Conservation (phyloP, 371 early-diverging fungal genomes). For the Rhizomucor miehei region DNA sequence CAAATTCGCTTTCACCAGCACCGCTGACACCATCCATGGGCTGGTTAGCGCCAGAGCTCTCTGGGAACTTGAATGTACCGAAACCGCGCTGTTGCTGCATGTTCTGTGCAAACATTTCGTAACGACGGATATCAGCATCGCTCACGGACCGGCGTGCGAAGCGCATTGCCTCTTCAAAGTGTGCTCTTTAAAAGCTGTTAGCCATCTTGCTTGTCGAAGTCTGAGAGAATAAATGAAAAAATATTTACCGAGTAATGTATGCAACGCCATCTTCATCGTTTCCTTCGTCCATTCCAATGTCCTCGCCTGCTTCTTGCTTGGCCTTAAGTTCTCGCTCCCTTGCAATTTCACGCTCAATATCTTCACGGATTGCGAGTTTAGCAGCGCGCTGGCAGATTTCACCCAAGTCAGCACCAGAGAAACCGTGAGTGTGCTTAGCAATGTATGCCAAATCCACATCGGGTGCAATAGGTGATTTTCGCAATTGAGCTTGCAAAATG, state of each 20-base stretch:
- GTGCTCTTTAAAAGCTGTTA: too few relatives aligned
- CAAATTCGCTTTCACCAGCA: constrained; percentile 39
- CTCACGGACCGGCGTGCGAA: constrained; percentile 97
- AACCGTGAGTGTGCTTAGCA: constrained; percentile 93
- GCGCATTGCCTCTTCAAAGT: constrained; percentile 99
- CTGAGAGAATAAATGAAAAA: background rate
- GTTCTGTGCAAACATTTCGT: constrained; percentile 99
- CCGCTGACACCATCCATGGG: constrained; percentile 27
- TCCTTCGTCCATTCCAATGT: constrained; percentile 78
- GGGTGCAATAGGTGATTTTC: constrained; percentile 92
- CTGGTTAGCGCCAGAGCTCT: constrained; percentile 54
- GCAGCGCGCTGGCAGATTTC: constrained; percentile 99
- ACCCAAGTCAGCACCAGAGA: constrained; percentile 99
- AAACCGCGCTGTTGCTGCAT: constrained; percentile 93
- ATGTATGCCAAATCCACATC: constrained; percentile 88
- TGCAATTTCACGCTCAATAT: constrained; percentile 91
- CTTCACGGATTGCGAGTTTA: constrained; percentile 99
- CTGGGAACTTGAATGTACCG: constrained; percentile 94
- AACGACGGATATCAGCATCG: constrained; percentile 96
- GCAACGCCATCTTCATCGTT: constrained; percentile 82
- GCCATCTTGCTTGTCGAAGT: too few relatives aligned
- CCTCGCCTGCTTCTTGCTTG: constrained; percentile 60
- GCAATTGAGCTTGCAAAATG: constrained; percentile 92
- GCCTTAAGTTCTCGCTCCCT: constrained; percentile 73
- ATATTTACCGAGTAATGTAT: constrained; percentile 73